A percentile compares a stretch with the other conserved stretches of the same genome.
Conservation (phyloP, 768 basidiomycete genomes). For the Boletus reticuloceps region DNA sequence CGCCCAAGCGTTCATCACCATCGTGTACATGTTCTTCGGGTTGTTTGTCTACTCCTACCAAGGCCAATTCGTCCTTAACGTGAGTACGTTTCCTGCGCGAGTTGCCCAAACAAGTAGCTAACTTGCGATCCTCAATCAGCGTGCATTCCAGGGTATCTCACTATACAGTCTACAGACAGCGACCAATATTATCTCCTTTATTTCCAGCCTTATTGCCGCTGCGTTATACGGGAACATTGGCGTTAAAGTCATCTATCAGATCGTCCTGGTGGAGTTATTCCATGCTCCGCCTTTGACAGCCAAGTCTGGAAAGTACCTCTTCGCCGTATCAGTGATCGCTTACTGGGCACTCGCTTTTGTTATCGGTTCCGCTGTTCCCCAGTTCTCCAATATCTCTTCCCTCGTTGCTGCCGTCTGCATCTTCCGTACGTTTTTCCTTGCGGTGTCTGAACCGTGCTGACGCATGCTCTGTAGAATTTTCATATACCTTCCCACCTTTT, state of each 20-base stretch:
- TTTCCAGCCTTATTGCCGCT: conserved; percentile 56
- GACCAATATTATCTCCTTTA: conserved; percentile 44
- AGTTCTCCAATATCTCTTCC: conserved; percentile 52
- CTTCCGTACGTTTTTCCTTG: conserved; percentile 37
- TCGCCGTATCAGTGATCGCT: conserved; percentile 20
- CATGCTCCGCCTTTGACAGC: conserved; percentile 50
- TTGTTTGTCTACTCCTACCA: conserved; percentile 56
- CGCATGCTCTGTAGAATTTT: conserved; percentile 29
- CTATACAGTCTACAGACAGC: conserved; percentile 33
- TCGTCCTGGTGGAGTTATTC: conserved; percentile 50
- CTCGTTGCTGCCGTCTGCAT: conserved; percentile 59
- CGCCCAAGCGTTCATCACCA: conserved; percentile 51
- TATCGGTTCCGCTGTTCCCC: conserved; percentile 58
- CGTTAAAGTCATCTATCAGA: conserved; percentile 56
- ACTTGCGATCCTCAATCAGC: conserved; percentile 12
- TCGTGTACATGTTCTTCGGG: conserved; percentile 58
- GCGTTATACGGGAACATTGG: conserved; percentile 65
- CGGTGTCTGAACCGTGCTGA: conserved; percentile 38
- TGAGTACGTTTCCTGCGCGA: conserved; percentile 1
- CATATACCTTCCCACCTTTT: conserved; percentile 41
- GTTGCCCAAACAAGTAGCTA: not conserved
- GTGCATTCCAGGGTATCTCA: conserved; percentile 33
- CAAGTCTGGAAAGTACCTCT: conserved; percentile 29
- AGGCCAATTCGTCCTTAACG: conserved; percentile 50
- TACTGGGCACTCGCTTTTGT: conserved; percentile 43